A percentile compares a stretch with the other conserved stretches of the same genome.
phyloP scores from a whole-genome alignment of 1,284 basidiomycete genomes.

The Cyathus pygmaeus region DNA sequence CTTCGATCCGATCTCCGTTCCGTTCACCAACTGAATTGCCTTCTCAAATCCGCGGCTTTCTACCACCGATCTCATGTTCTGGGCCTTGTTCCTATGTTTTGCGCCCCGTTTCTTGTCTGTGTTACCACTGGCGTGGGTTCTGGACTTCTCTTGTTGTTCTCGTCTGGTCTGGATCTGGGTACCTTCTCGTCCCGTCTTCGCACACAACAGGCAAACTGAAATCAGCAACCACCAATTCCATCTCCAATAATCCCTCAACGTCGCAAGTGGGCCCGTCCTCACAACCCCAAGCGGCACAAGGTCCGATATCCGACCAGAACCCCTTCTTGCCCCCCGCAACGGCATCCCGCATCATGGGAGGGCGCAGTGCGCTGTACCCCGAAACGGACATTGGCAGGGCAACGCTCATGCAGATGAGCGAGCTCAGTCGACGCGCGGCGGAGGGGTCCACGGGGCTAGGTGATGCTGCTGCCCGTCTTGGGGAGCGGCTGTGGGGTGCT shows the following conservation, averaged over 20 bases:
- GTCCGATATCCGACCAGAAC: slow-evolving; percentile 21
- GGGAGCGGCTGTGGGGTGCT: too few species aligned
- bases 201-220: slow-evolving; percentile 16
- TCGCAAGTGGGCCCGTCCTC: not conserved
- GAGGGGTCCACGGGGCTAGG: too few species aligned
- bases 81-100: too few species aligned
- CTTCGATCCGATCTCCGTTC: too few species aligned
- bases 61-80: too few species aligned
- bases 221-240: slow-evolving; percentile 2
- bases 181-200: not conserved
- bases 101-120: too few species aligned
- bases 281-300: not conserved
- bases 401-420: slow-evolving; percentile 75
- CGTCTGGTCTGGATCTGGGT: not conserved
- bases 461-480: too few species aligned
- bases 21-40: too few species aligned
- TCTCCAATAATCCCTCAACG: not conserved
- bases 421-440: slow-evolving; percentile 69
- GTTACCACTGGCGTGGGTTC: not conserved
- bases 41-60: too few species aligned
- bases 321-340: slow-evolving; percentile 70
- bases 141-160: not conserved
- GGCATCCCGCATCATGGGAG: slow-evolving; percentile 66
- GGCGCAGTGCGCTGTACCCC: slow-evolving; percentile 42
- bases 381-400: slow-evolving; percentile 64